phyloP scores from a whole-genome alignment of 805 yeast genomes.

The Ogataea paradorogensis region DNA sequence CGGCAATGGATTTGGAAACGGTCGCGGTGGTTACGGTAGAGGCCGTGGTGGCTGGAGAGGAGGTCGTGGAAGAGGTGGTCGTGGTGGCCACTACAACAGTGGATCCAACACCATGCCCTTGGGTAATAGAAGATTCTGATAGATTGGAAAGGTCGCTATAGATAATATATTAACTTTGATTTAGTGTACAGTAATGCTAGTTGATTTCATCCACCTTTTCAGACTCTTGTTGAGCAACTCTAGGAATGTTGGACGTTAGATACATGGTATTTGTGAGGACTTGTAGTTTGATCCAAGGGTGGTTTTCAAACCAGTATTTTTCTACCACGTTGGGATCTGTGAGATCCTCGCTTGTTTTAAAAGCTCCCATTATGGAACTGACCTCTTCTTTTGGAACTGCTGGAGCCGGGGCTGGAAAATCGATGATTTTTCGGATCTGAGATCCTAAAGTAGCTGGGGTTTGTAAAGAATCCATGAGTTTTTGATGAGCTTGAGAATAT shows the following conservation, averaged over 20 bases:
- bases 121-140: constrained; percentile 40
- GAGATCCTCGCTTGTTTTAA: constrained; percentile 12
- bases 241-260: constrained; percentile 17
- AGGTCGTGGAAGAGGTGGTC: constrained; percentile 36
- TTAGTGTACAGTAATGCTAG: neutral
- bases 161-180: neutral
- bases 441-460: constrained; percentile 10
- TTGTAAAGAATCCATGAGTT: constrained; percentile 2
- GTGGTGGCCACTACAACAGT: constrained; percentile 29
- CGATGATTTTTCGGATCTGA: constrained; percentile 10
- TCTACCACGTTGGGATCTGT: constrained; percentile 11
- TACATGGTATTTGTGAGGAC: constrained; percentile 20
- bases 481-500: neutral
- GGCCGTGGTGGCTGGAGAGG: constrained; percentile 47
- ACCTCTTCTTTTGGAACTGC: constrained; percentile 18
- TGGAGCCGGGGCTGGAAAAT: constrained; percentile 4
- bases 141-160: constrained; percentile 1
- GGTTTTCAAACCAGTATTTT: constrained; percentile 18
- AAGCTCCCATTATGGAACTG: constrained; percentile 11
- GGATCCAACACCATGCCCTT: constrained; percentile 51
- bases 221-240: constrained; percentile 6
- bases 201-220: neutral
- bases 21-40: constrained; percentile 49
- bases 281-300: constrained; percentile 20
- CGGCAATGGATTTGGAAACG: constrained; percentile 52